phyloP scores from a whole-genome alignment of 805 yeast species.

The Ogataea sp. region DNA sequence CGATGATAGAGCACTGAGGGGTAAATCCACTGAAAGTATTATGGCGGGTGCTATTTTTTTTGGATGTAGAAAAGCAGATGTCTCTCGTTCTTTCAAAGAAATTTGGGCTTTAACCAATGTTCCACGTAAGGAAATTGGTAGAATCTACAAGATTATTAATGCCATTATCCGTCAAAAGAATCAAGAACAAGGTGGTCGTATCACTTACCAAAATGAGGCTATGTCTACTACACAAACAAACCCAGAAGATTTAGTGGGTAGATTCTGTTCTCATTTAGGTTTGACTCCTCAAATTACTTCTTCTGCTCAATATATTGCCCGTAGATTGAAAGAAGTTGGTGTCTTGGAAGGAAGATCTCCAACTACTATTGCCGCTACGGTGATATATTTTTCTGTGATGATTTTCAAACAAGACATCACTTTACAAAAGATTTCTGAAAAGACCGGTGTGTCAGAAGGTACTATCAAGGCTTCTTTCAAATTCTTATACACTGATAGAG shows the following conservation, averaged over 20 bases:
- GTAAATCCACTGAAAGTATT: constrained; percentile 86
- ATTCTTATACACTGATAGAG: constrained; percentile 66
- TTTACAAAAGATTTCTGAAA: constrained; percentile 79
- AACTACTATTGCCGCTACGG: constrained; percentile 95
- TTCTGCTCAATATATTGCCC: constrained; percentile 89
- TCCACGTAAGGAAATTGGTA: constrained; percentile 90
- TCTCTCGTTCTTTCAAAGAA: constrained; percentile 91
- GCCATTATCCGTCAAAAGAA: constrained; percentile 47
- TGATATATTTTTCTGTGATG: constrained; percentile 88
- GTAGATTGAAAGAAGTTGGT: constrained; percentile 83
- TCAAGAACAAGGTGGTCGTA: constrained; percentile 32
- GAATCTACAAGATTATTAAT: constrained; percentile 78
- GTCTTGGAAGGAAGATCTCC: constrained; percentile 96
- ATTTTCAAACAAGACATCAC: constrained; percentile 72
- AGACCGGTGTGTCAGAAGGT: constrained; percentile 95
- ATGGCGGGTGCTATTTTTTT: constrained; percentile 95
- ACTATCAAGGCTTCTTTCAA: constrained; percentile 91
- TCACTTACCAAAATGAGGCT: constrained; percentile 38
- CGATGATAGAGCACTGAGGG: constrained; percentile 78
- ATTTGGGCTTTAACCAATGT: constrained; percentile 93
- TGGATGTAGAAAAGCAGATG: constrained; percentile 91
- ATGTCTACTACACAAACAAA: constrained; percentile 74
- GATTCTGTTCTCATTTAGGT: constrained; percentile 95
- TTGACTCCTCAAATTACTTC: constrained; percentile 76
- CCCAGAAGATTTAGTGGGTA: constrained; percentile 90